Base-by-base conservation (phyloP, 2,329 filamentous ascomycete genomes). In the Colletotrichum kahawae region DNA sequence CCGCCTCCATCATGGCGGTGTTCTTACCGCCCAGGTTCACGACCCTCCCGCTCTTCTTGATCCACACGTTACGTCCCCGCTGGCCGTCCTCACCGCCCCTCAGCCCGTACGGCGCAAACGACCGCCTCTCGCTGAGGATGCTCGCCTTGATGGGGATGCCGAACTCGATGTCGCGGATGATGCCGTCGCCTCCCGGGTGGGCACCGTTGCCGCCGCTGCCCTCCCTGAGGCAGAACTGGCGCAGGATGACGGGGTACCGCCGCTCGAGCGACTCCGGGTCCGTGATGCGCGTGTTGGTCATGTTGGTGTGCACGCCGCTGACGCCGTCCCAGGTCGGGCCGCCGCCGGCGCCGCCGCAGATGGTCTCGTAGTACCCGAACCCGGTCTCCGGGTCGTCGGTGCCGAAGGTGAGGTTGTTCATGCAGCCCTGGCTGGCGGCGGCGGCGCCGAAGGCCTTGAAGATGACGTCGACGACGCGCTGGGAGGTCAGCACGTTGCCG, bases 311-410 rank as follows among this genome's bases (percentile, higher is more conserved):
- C 24, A 95, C 93, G 31, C 93, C 94, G 67, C 88, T 91, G 10
- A 93, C 92, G 38, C 94, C 94, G 76, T 93, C 88, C 94, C 94
- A 96, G 14, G 88, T 88, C 0, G 92, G 90, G 0, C 94, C 94
- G 0, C 94, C 95, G 36, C 94, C 94, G 48, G 89, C 91, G 1
- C 95, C 95, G 48, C 95, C 94, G 1, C 93, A 93, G 77, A 97
- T 95, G 9, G 94, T 96, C 83, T 97, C 95, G 82, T 96, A 96
- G 86, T 96, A 97, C 13, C 95, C 95, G 80, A 97, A 97, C 0
- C 95, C 95, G 21, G 70, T 74, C 62, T 76, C 76, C 2, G 68
- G 62, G 4, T 83, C 83, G 24, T 92, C 92, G 79, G 94, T 94
- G 68, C 94, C 94, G 79, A 96, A 96, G 1, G 93, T 95, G 14